Evolutionary conservation across 768 basidiomycete species (phyloP).

Genomic region (Mrakia frigida): DNA sequence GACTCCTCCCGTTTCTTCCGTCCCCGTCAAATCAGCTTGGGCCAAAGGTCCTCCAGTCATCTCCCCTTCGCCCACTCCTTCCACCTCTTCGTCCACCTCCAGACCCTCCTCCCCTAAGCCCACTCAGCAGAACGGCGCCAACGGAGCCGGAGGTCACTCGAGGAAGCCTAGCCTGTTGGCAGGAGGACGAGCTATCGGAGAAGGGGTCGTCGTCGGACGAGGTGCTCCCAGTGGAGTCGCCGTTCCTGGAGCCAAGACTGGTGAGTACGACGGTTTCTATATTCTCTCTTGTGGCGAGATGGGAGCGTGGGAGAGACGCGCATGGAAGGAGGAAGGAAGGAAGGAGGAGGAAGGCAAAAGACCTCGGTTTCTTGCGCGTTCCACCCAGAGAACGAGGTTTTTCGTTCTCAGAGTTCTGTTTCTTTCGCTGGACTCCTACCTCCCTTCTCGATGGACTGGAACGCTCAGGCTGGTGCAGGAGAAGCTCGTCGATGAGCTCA

Average conservation of each 20-base stretch:
- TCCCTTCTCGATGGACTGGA: no score
- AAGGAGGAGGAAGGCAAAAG: no score
- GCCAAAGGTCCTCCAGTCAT: constrained; percentile 75
- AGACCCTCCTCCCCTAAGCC: constrained; percentile 27
- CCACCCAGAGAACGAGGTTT: no score
- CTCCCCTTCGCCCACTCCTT: constrained; percentile 53
- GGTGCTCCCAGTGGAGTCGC: constrained; percentile 68
- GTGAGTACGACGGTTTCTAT: constrained; percentile 43
- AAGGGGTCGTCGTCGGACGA: constrained; percentile 44
- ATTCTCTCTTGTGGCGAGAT: not conserved
- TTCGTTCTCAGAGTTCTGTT: not conserved
- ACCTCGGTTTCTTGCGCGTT: no score
- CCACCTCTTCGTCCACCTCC: constrained; percentile 66
- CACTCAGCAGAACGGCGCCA: constrained; percentile 30
- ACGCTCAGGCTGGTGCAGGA: no score
- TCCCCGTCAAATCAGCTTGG: constrained; percentile 63
- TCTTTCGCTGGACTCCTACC: not conserved
- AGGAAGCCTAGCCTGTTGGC: constrained; percentile 68
- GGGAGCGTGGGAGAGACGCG: not conserved
- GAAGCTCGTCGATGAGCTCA: no score
- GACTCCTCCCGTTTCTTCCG: constrained; percentile 52
- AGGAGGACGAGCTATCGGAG: constrained; percentile 45
- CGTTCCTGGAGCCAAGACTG: constrained; percentile 61
- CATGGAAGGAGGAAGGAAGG: not conserved
- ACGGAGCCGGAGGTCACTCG: constrained; percentile 53